These are phyloP conservation scores for Ichthyophthirius multifiliis DNA, from an alignment of 169 alveolate species.

Conservation along the genomic window DNA sequence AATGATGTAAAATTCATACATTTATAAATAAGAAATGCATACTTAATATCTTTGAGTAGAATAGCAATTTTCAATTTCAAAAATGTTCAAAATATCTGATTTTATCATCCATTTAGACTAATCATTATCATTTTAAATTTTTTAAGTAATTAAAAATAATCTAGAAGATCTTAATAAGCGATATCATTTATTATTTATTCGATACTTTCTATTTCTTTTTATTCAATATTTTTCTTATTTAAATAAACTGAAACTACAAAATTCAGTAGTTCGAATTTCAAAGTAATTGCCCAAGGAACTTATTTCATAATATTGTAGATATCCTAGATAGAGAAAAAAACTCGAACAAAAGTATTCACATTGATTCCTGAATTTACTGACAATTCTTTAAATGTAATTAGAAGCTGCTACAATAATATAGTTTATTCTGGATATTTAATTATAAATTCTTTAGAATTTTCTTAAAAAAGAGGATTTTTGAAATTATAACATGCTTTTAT, in stretches of 20 bases:
- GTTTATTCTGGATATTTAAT: background rate
- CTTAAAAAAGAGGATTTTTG: no score
- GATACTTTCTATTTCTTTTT: background rate
- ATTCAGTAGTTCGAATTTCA: background rate
- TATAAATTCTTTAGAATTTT: background rate
- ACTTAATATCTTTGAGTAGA: background rate
- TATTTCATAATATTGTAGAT: background rate
- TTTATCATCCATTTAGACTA: background rate
- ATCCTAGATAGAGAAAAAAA: background rate
- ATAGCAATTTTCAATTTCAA: background rate
- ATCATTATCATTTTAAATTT: background rate
- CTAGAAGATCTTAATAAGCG: background rate
- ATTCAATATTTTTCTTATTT: background rate
- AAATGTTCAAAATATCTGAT: background rate
- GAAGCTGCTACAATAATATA: background rate
- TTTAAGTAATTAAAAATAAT: background rate
- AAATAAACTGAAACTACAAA: background rate
- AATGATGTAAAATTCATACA: background rate
- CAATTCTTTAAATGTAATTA: background rate
- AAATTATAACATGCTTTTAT: no score
- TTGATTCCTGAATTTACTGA: background rate
- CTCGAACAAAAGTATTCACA: background rate
- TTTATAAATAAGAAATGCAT: background rate
- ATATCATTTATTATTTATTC: background rate
- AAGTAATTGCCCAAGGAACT: background rate